Percentiles rank a stretch among this genome's conserved stretches.
Evolutionary conservation across 495 filamentous ascomycete genomes (phyloP).

Genomic region (Lasiosphaeria miniovina): DNA sequence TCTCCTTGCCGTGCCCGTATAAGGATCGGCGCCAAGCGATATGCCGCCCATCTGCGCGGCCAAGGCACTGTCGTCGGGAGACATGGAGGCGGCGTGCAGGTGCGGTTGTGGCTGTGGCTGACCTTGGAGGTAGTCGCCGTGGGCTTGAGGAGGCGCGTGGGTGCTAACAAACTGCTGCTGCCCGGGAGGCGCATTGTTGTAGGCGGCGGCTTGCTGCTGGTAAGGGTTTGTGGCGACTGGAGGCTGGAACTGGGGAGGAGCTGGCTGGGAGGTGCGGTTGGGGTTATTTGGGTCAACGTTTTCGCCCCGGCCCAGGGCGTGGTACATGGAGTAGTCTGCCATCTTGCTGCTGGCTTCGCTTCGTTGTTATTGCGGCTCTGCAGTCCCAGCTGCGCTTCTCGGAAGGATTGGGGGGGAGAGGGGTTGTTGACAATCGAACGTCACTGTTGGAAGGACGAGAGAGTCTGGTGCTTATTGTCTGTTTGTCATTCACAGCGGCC

Average conservation of each 20-base stretch:
- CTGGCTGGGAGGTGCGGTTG: conserved; percentile 54
- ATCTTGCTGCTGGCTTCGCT: conserved; percentile 38
- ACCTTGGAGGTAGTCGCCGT: conserved; percentile 29
- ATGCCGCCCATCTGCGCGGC: conserved; percentile 85
- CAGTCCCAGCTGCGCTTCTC: too few relatives aligned
- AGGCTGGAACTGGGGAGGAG: conserved; percentile 55
- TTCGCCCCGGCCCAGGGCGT: conserved; percentile 64
- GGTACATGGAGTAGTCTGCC: conserved; percentile 77
- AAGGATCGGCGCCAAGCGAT: conserved; percentile 61
- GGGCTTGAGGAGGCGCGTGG: conserved; percentile 32
- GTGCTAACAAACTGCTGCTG: conserved; percentile 41
- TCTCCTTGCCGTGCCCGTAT: conserved; percentile 50
- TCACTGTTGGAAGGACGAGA: too few relatives aligned
- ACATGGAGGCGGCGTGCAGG: neutral
- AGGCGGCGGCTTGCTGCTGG: conserved; percentile 51
- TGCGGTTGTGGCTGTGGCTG: conserved; percentile 18
- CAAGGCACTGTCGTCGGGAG: conserved; percentile 54
- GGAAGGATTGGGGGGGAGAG: too few relatives aligned
- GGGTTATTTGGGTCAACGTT: conserved; percentile 60
- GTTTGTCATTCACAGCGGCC: neutral
- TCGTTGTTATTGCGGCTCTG: too few relatives aligned
- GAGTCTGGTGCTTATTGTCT: too few relatives aligned
- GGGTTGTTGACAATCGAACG: too few relatives aligned
- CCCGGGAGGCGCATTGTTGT: conserved; percentile 33
- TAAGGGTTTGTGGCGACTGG: conserved; percentile 52